phyloP scores from a whole-genome alignment of 345 rosid genomes.

The Brassica rapa region DNA sequence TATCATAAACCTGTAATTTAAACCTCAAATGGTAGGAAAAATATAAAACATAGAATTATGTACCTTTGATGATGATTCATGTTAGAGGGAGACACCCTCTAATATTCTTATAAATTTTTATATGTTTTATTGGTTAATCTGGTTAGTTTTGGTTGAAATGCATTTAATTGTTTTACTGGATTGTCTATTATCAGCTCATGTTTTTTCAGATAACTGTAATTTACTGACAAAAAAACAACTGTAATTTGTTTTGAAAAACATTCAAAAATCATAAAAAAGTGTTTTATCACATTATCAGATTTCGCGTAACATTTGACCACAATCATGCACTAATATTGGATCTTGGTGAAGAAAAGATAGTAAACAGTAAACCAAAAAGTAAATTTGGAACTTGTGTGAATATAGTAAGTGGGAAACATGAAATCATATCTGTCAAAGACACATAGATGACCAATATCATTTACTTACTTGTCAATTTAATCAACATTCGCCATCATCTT shows the following conservation, averaged over 20 bases:
- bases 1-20: not conserved
- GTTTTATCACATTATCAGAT: too few species aligned
- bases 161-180: too few species aligned
- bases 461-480: not conserved
- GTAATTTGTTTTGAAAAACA: too few species aligned
- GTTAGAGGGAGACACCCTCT: too few species aligned
- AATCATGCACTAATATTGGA: not conserved
- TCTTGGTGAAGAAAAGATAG: not conserved
- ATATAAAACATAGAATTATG: not conserved
- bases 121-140: too few species aligned
- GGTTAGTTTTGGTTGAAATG: too few species aligned
- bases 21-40: not conserved
- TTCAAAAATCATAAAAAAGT: too few species aligned
- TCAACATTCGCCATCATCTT: not conserved
- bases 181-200: too few species aligned
- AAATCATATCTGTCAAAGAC: not conserved
- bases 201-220: too few species aligned
- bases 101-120: too few species aligned
- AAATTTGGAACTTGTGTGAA: not conserved
- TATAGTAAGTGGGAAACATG: slow-evolving; percentile 2
- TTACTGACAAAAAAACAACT: too few species aligned
- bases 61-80: too few species aligned
- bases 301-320: not conserved
- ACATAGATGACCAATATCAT: not conserved
- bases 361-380: not conserved